phyloP scores from a whole-genome alignment of 257 asterid genomes.

The Przewalskia tangutica region DNA sequence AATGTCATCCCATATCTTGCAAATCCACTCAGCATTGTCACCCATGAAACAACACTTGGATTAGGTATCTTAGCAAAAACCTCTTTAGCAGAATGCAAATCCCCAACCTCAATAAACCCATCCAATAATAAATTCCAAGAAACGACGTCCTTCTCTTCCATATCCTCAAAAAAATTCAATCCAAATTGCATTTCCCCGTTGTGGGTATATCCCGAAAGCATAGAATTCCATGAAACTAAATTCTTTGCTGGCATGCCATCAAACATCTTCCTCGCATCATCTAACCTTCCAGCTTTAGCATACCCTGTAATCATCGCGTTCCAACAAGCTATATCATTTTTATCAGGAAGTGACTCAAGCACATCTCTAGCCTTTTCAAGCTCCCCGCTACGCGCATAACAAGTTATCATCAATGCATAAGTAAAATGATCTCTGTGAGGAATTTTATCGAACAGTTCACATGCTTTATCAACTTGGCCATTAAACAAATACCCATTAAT shows the following conservation, averaged over 20 bases:
- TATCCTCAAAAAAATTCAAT: conserved; percentile 21
- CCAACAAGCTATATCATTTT: conserved; percentile 28
- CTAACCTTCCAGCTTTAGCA: conserved; percentile 21
- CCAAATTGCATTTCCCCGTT: conserved; percentile 22
- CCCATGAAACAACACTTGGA: conserved; percentile 25
- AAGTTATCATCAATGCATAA: conserved; percentile 36
- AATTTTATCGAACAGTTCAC: conserved; percentile 30
- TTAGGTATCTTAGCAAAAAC: conserved; percentile 19
- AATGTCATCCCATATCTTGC: conserved; percentile 15
- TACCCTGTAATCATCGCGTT: conserved; percentile 43
- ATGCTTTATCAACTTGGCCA: conserved; percentile 17
- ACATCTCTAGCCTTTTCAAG: conserved; percentile 21
- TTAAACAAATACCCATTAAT: conserved; percentile 16
- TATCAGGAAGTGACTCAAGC: conserved; percentile 26
- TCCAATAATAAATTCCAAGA: conserved; percentile 28
- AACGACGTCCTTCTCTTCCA: conserved; percentile 19
- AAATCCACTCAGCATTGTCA: conserved; percentile 29
- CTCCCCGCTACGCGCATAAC: conserved; percentile 21
- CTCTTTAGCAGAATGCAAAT: conserved; percentile 20
- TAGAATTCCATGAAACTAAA: conserved; percentile 29
- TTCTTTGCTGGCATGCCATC: conserved; percentile 20
- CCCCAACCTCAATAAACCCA: conserved; percentile 21
- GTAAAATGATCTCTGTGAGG: conserved; percentile 28
- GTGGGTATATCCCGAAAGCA: conserved; percentile 27
- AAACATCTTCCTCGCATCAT: conserved; percentile 24